Evolutionary conservation across 768 basidiomycete genomes (phyloP).

Genomic region (Panellus pusillus): DNA sequence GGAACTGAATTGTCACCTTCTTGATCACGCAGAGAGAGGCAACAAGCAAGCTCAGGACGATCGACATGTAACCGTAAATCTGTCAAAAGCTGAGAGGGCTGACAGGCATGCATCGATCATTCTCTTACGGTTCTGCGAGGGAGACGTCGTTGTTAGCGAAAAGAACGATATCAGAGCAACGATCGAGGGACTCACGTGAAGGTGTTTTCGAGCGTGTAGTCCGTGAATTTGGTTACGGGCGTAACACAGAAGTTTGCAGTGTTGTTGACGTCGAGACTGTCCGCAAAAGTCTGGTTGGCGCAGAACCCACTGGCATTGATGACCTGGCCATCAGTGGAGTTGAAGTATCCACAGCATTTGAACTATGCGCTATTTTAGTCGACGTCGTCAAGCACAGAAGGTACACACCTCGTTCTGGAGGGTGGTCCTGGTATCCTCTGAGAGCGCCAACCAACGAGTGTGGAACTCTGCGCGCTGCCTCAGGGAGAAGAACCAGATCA

Average conservation of each 20-base stretch:
- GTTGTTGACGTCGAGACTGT: slow-evolving; percentile 38
- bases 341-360: slow-evolving; percentile 85
- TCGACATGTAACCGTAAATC: slow-evolving; percentile 84
- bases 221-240: slow-evolving; percentile 66
- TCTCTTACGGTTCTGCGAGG: slow-evolving; percentile 44
- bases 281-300: slow-evolving; percentile 40
- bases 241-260: slow-evolving; percentile 66
- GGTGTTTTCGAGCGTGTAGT: slow-evolving; percentile 72
- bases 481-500: slow-evolving; percentile 83
- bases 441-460: slow-evolving; percentile 49
- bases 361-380: slow-evolving; percentile 45
- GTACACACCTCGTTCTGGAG: slow-evolving; percentile 72
- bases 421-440: slow-evolving; percentile 45
- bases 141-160: neutral
- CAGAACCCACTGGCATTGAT: slow-evolving; percentile 68
- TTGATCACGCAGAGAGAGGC: slow-evolving; percentile 87
- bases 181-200: slow-evolving; percentile 67
- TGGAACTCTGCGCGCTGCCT: slow-evolving; percentile 70
- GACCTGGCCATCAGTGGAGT: slow-evolving; percentile 51
- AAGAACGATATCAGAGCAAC: neutral
- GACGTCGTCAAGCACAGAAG: neutral
- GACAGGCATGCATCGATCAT: neutral
- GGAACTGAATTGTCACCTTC: slow-evolving; percentile 42
- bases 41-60: slow-evolving; percentile 72
- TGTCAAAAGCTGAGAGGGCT: slow-evolving; percentile 23